phyloP scores from a whole-genome alignment of 1,284 basidiomycete genomes.

The Cutaneotrichosporon cavernicola region DNA sequence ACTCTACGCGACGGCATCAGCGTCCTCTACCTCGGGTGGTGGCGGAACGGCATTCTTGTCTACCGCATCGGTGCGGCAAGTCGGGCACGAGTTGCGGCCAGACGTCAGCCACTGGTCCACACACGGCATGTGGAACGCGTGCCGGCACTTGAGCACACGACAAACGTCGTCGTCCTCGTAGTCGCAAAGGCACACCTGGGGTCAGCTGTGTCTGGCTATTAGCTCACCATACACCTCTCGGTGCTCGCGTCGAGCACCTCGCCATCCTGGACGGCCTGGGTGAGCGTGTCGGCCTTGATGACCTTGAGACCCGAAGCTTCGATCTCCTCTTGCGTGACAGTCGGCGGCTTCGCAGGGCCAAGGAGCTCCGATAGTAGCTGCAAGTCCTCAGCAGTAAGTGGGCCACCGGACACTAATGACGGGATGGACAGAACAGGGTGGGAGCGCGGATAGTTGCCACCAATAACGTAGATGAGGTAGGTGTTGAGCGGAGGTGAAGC shows the following conservation, averaged over 20 bases:
- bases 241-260: constrained; percentile 70
- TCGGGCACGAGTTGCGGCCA: constrained; percentile 83
- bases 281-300: constrained; percentile 62
- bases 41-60: constrained; percentile 13
- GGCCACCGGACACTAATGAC: constrained; percentile 61
- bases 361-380: constrained; percentile 64
- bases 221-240: constrained; percentile 64
- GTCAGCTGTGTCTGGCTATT: constrained; percentile 3
- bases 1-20: constrained; percentile 2
- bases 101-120: constrained; percentile 81
- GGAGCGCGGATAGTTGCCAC: constrained; percentile 76
- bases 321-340: constrained; percentile 75
- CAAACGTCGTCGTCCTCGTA: constrained; percentile 72
- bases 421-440: constrained; percentile 78
- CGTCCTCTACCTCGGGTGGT: constrained; percentile 9
- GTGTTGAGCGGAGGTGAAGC: constrained; percentile 36
- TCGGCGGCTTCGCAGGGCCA: constrained; percentile 59
- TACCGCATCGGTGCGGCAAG: constrained; percentile 58
- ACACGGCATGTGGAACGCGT: constrained; percentile 79
- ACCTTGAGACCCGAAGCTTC: constrained; percentile 72
- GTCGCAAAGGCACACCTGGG: constrained; percentile 79
- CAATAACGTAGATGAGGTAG: constrained; percentile 57
- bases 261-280: constrained; percentile 60
- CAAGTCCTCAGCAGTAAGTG: constrained; percentile 61
- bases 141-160: constrained; percentile 73